These are phyloP conservation scores for Suillus subalutaceus DNA, from an alignment of 768 basidiomycete species.

Conservation along the genomic window DNA sequence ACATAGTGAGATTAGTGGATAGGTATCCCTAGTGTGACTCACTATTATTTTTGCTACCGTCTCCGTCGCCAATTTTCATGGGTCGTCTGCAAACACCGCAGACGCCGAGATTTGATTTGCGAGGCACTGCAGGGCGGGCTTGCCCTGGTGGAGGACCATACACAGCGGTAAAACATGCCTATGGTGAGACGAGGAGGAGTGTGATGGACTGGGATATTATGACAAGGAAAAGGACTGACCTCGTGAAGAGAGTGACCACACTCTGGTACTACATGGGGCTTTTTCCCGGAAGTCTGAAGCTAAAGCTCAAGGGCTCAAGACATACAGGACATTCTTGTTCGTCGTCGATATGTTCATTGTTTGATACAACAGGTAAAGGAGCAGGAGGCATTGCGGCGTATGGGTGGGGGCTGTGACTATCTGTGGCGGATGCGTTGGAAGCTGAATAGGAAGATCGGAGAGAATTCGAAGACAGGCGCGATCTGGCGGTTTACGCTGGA, in stretches of 20 bases:
- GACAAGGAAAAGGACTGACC: conserved; percentile 43
- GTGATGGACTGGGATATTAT: not conserved
- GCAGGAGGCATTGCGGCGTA: conserved; percentile 64
- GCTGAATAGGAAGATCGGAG: conserved; percentile 48
- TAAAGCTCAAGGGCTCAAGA: conserved; percentile 91
- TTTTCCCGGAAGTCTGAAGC: conserved; percentile 92
- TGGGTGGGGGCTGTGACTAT: conserved; percentile 47
- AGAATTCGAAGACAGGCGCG: conserved; percentile 52
- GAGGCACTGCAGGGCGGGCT: conserved; percentile 54
- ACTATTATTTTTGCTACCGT: conserved; percentile 87
- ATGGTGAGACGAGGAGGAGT: conserved; percentile 4
- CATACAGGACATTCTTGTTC: conserved; percentile 97
- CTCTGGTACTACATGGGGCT: conserved; percentile 95
- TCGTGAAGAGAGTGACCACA: conserved; percentile 98
- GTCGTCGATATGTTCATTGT: conserved; percentile 62
- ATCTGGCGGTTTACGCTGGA: conserved; percentile 43
- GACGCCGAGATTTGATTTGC: conserved; percentile 85
- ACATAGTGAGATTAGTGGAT: conserved; percentile 13
- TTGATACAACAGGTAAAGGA: conserved; percentile 75
- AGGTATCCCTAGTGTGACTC: conserved; percentile 30
- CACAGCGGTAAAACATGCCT: conserved; percentile 97
- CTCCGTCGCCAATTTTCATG: conserved; percentile 93
- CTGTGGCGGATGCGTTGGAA: conserved; percentile 42
- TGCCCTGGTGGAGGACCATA: conserved; percentile 84
- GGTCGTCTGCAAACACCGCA: conserved; percentile 96